Evolutionary conservation across 1,139 yeast genomes (phyloP).

Genomic region (Diutina rugosa): DNA sequence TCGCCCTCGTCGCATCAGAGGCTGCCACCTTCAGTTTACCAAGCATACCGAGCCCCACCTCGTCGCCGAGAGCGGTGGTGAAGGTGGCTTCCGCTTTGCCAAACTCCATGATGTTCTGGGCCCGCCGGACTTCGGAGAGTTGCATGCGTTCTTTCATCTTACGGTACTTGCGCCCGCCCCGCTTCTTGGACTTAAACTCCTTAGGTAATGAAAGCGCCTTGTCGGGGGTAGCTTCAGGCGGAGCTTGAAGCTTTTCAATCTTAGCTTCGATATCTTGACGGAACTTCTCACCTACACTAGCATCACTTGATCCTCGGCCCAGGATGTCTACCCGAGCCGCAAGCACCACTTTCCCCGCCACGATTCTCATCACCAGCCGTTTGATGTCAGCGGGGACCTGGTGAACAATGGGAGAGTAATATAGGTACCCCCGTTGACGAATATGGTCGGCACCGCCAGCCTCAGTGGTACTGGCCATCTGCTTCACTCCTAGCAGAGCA

Average conservation of each 20-base stretch:
- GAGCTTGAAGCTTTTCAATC: constrained; percentile 60
- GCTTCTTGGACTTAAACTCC: constrained; percentile 63
- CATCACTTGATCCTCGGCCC: constrained; percentile 28
- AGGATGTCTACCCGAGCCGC: constrained; percentile 74
- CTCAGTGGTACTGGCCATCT: constrained; percentile 25
- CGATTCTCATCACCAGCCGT: constrained; percentile 63
- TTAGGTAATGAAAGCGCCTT: constrained; percentile 80
- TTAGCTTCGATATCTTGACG: constrained; percentile 45
- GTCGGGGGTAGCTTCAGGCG: constrained; percentile 57
- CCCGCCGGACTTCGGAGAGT: constrained; percentile 68
- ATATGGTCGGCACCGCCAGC: constrained; percentile 17
- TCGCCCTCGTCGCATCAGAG: neutral
- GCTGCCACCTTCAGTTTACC: neutral
- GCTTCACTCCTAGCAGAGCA: constrained; percentile 63
- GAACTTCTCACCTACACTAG: constrained; percentile 47
- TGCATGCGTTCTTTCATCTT: constrained; percentile 73
- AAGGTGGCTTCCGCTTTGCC: constrained; percentile 59
- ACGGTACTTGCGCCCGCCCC: constrained; percentile 78
- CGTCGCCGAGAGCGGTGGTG: constrained; percentile 62
- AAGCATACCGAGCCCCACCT: constrained; percentile 73
- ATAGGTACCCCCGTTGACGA: constrained; percentile 56
- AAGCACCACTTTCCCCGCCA: constrained; percentile 67
- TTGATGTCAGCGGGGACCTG: constrained; percentile 44
- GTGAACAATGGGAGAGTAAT: constrained; percentile 38
- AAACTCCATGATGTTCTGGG: constrained; percentile 77